Evolutionary conservation across 768 basidiomycete species (phyloP).

Genomic region (Serpula lacrymans): DNA sequence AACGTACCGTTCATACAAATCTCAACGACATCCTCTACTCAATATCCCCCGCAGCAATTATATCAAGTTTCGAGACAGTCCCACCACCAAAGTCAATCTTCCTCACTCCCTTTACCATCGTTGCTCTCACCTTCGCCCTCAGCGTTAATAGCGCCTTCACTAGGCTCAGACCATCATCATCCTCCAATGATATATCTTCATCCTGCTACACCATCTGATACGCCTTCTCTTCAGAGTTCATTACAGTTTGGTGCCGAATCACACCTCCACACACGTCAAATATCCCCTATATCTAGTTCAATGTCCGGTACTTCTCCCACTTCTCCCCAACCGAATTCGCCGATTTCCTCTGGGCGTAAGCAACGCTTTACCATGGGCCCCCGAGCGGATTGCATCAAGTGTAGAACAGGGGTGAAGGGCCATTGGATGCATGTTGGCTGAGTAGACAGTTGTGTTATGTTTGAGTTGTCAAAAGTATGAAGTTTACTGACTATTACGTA

Average conservation of each 20-base stretch:
- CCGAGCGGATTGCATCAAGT: slow-evolving; percentile 64
- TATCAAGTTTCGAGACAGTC: slow-evolving; percentile 18
- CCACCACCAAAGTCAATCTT: slow-evolving; percentile 17
- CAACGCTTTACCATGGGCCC: slow-evolving; percentile 70
- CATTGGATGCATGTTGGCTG: slow-evolving; percentile 70
- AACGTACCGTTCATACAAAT: slow-evolving; percentile 26
- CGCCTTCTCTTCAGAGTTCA: slow-evolving; percentile 11
- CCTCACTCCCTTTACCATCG: not conserved
- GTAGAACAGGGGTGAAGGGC: slow-evolving; percentile 61
- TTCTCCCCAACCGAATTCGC: too few relatives aligned
- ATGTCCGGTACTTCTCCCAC: slow-evolving; percentile 12
- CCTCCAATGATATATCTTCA: slow-evolving; percentile 26
- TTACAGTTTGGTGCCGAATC: not conserved
- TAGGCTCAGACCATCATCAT: slow-evolving; percentile 6
- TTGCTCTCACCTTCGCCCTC: slow-evolving; percentile 15
- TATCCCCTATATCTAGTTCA: slow-evolving; percentile 12
- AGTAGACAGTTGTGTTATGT: not conserved
- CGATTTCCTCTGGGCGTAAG: slow-evolving; percentile 23
- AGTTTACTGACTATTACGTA: too few relatives aligned
- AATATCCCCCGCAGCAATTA: not conserved
- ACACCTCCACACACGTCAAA: slow-evolving; percentile 5
- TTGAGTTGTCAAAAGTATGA: too few relatives aligned
- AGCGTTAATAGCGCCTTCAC: too few relatives aligned
- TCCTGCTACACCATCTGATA: slow-evolving; percentile 24
- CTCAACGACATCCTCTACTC: slow-evolving; percentile 14